A percentile compares a stretch with the other conserved stretches of the same genome.
Conservation (phyloP, 2,329 filamentous ascomycete genomes). For the Rutstroemia sp. region DNA sequence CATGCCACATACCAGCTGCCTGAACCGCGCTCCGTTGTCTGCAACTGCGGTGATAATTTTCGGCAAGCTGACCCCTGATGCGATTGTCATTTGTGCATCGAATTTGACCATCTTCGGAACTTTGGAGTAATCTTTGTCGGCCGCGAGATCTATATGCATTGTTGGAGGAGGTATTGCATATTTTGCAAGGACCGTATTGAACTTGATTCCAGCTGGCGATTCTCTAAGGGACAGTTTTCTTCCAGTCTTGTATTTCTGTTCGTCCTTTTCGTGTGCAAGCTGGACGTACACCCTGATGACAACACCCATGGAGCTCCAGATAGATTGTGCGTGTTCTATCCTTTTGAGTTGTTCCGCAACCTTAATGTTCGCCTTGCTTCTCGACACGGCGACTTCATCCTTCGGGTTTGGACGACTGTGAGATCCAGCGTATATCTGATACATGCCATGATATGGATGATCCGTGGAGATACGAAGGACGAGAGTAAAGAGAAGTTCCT, state of each 20-base stretch:
- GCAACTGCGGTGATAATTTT: slow-evolving; percentile 84
- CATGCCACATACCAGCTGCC: slow-evolving; percentile 56
- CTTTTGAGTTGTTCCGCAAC: slow-evolving; percentile 52
- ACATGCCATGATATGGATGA: slow-evolving; percentile 95
- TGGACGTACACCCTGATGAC: slow-evolving; percentile 61
- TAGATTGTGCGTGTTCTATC: slow-evolving; percentile 42
- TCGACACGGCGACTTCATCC: slow-evolving; percentile 67
- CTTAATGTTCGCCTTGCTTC: slow-evolving; percentile 64
- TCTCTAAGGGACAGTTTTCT: slow-evolving; percentile 57
- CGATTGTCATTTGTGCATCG: slow-evolving; percentile 71
- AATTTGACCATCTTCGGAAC: slow-evolving; percentile 70
- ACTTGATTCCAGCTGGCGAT: slow-evolving; percentile 51
- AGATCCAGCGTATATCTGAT: slow-evolving; percentile 84
- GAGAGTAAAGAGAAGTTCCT: slow-evolving; percentile 63
- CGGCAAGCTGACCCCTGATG: slow-evolving; percentile 82
- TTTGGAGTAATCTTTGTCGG: slow-evolving; percentile 65
- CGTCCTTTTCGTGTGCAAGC: slow-evolving; percentile 58
- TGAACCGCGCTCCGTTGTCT: slow-evolving; percentile 72
- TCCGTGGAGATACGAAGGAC: slow-evolving; percentile 81
- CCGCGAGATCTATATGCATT: slow-evolving; percentile 70
- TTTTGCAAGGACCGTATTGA: slow-evolving; percentile 56
- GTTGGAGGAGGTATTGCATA: slow-evolving; percentile 81
- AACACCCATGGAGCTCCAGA: slow-evolving; percentile 67
- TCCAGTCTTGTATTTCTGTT: slow-evolving; percentile 59
- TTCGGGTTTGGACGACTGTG: slow-evolving; percentile 61